phyloP scores from a whole-genome alignment of 331 rosid genomes.

The Pyrus hybrid region DNA sequence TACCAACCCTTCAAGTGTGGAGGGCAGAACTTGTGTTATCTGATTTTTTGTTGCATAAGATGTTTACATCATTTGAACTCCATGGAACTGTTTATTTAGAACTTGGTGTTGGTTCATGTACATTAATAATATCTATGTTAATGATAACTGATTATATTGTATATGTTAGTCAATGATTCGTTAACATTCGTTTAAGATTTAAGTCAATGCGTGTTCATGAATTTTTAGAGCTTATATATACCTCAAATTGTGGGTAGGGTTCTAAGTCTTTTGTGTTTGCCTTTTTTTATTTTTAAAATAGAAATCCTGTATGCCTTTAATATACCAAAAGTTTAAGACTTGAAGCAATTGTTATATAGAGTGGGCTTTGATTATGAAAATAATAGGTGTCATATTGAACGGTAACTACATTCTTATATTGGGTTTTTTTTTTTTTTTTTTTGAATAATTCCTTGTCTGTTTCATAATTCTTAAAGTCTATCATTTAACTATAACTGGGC shows the following conservation, averaged over 20 bases:
- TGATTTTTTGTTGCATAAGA: constrained; percentile 72
- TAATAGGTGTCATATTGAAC: too few relatives aligned
- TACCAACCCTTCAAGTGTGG: constrained; percentile 52
- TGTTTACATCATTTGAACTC: constrained; percentile 52
- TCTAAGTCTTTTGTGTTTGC: too few relatives aligned
- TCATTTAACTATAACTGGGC: neutral
- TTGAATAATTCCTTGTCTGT: too few relatives aligned
- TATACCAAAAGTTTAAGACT: too few relatives aligned
- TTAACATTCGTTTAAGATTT: neutral
- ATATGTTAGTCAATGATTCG: neutral
- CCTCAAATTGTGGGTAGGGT: neutral
- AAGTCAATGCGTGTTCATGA: neutral
- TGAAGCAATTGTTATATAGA: too few relatives aligned
- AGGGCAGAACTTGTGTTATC: constrained; percentile 66
- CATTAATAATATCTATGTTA: neutral
- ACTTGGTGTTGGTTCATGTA: constrained; percentile 91
- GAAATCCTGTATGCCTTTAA: too few relatives aligned
- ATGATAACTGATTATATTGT: neutral
- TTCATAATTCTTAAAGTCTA: too few relatives aligned
- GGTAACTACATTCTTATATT: too few relatives aligned
- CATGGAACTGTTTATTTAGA: constrained; percentile 53
- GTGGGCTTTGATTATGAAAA: too few relatives aligned
- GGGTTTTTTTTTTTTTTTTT: too few relatives aligned
- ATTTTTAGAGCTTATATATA: neutral
- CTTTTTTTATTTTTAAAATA: too few relatives aligned